A percentile compares a stretch with the other conserved stretches of the same genome.
Conservation (phyloP, 306 rosid species). For the Acacia crassicarpa region DNA sequence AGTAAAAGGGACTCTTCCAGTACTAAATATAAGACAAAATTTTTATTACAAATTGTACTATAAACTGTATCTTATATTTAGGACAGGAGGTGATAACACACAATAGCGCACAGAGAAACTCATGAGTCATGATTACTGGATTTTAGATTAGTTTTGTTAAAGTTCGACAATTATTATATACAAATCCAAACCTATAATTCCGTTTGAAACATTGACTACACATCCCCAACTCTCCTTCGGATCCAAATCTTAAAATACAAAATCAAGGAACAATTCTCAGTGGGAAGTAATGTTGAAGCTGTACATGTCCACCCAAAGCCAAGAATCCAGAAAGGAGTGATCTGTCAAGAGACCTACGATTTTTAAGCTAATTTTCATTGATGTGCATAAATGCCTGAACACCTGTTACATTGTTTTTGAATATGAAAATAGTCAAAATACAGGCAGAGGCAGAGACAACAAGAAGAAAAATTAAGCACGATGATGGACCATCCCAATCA, state of each 20-base stretch:
- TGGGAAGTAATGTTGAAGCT: not conserved
- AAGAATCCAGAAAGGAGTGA: not conserved
- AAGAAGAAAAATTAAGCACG: not conserved
- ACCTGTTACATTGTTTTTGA: not conserved
- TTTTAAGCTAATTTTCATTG: not conserved
- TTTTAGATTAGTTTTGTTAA: not conserved
- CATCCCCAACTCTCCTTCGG: not conserved
- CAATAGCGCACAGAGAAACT: not conserved
- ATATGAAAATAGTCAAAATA: not conserved
- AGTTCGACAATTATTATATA: not conserved
- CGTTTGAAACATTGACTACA: not conserved
- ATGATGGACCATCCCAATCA: slow-evolving; percentile 17
- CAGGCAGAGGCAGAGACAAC: not conserved
- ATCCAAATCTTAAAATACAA: not conserved
- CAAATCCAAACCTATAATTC: not conserved
- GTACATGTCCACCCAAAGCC: not conserved
- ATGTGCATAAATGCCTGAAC: not conserved
- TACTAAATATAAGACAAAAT: too few species aligned
- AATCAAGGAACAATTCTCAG: slow-evolving; percentile 5
- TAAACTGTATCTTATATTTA: too few species aligned
- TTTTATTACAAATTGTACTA: too few species aligned
- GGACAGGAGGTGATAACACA: too few species aligned
- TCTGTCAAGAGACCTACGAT: not conserved
- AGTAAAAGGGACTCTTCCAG: not conserved
- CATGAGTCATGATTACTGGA: not conserved